A percentile compares a stretch with the other conserved stretches of the same genome.
Evolutionary conservation across 257 asterid genomes (phyloP).

Genomic region (Jasminum sambac): DNA sequence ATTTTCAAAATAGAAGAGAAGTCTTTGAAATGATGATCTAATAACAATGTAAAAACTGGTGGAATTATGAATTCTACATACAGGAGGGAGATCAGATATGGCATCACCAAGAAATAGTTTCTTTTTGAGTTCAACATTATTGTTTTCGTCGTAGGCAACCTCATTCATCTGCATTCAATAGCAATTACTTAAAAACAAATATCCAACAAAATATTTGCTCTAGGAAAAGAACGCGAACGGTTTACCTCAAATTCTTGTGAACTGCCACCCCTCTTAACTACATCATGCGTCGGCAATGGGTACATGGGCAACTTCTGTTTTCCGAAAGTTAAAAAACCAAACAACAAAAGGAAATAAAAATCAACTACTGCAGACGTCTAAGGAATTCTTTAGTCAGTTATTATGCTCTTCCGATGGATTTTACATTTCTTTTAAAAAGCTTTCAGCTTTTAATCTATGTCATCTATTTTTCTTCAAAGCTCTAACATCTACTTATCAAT

Average conservation of each 20-base stretch:
- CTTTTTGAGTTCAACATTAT: slow-evolving; percentile 28
- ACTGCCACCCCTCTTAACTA: slow-evolving; percentile 45
- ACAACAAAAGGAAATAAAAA: background rate
- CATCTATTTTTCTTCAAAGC: too few relatives aligned
- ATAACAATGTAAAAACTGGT: background rate
- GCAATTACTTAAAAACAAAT: background rate
- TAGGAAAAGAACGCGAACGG: background rate
- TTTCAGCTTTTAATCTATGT: too few relatives aligned
- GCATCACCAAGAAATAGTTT: slow-evolving; percentile 72
- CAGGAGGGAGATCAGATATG: slow-evolving; percentile 75
- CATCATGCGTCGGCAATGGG: slow-evolving; percentile 82
- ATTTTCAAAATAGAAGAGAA: background rate
- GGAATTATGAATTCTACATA: slow-evolving; percentile 27
- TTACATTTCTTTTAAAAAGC: too few relatives aligned
- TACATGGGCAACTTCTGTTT: slow-evolving; percentile 69
- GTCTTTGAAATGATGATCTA: slow-evolving; percentile 2
- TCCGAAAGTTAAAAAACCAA: background rate
- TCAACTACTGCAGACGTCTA: background rate
- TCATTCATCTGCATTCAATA: slow-evolving; percentile 40
- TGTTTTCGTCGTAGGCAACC: slow-evolving; percentile 49
- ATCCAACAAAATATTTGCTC: background rate
- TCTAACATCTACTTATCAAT: too few relatives aligned
- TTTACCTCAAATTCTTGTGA: slow-evolving; percentile 76
- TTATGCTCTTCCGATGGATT: too few relatives aligned
- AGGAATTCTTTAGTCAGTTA: too few relatives aligned